Base-by-base conservation (phyloP, 2,329 filamentous ascomycete genomes). In the Cytospora leucostoma region DNA sequence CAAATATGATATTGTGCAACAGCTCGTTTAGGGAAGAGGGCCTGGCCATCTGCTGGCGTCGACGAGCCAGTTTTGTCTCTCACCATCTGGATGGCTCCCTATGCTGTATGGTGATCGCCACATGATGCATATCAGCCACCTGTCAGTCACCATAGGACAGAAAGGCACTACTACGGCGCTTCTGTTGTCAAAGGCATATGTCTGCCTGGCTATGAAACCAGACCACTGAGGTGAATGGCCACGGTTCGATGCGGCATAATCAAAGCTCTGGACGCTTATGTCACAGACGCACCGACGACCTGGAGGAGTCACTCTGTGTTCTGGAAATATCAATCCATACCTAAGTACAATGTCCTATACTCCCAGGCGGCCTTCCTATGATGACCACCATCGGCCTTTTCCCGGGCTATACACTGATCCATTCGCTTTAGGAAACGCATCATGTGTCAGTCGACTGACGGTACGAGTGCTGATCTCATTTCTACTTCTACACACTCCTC, bases 361-460 rank as follows among this genome's bases (percentile, higher is more conserved):
- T 47, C 27, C 27, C 27, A 13, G 33, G 11, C 27, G 50, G 8
- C 32, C 19, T 27, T 52, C 13, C 50, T 8, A 15, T 13, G 37
- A 37, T n/a, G 35, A 35, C 35, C 27, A 61, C 51, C 53, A 35
- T 35, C 35, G 40, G 49, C 55, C 35, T 44, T 52, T 49, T 12
- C 32, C 58, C 49, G 50, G 58, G 52, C 34, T 17, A 37, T 53
- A 47, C 21, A n/a, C 44, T 47, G 44, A 12, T 60, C 58, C 57
- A 44, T 32, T 54, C 58, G 58, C 58, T 58, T 62, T 32, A 54
- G 50, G 47, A 62, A 62, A 62, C 32, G n/a, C 13, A 33, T 49
- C 55, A 56, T 58, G 49, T 58, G 49, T 58, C 49, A 58, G 61
- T 17, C 6, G 34, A 44, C 19, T 40, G 49, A 51, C 40, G 19